Evolutionary conservation across 108 stramenopile species (phyloP).

Genomic region (Pseudonitzschia multistriata): DNA sequence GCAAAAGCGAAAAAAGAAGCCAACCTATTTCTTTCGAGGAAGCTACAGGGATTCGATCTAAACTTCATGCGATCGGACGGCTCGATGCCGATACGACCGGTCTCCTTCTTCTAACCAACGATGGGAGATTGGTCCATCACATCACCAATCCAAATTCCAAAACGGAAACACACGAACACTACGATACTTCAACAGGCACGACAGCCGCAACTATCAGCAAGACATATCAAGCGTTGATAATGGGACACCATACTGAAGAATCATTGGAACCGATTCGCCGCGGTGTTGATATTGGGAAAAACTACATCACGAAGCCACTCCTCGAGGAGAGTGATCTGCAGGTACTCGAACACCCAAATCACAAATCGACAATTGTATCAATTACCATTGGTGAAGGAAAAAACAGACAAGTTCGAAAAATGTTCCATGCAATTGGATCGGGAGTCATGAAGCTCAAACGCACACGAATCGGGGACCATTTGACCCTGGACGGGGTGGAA

Average conservation of each 20-base stretch:
- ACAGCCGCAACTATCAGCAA: slow-evolving; percentile 26
- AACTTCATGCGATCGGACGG: slow-evolving; percentile 64
- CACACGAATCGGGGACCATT: slow-evolving; percentile 37
- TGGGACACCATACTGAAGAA: slow-evolving; percentile 52
- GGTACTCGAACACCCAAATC: slow-evolving; percentile 52
- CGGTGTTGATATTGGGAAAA: slow-evolving; percentile 55
- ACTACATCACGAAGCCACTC: slow-evolving; percentile 51
- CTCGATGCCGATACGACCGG: slow-evolving; percentile 76
- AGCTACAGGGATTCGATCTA: slow-evolving; percentile 55
- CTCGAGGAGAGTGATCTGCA: slow-evolving; percentile 22
- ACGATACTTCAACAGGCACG: not conserved
- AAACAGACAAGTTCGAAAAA: slow-evolving; percentile 70
- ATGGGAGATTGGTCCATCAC: slow-evolving; percentile 66
- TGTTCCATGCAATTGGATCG: slow-evolving; percentile 71
- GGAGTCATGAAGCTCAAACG: slow-evolving; percentile 69
- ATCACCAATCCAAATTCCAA: slow-evolving; percentile 57
- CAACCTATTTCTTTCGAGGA: slow-evolving; percentile 29
- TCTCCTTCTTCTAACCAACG: slow-evolving; percentile 63
- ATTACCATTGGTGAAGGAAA: slow-evolving; percentile 64
- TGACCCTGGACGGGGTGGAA: slow-evolving; percentile 29
- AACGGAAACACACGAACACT: slow-evolving; percentile 8
- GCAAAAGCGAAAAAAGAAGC: not conserved
- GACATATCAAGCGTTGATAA: slow-evolving; percentile 66
- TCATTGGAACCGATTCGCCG: slow-evolving; percentile 7
- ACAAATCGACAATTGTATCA: slow-evolving; percentile 53